Conservation (phyloP, 164 flowering plant genomes). For the Vitis amurensis region DNA sequence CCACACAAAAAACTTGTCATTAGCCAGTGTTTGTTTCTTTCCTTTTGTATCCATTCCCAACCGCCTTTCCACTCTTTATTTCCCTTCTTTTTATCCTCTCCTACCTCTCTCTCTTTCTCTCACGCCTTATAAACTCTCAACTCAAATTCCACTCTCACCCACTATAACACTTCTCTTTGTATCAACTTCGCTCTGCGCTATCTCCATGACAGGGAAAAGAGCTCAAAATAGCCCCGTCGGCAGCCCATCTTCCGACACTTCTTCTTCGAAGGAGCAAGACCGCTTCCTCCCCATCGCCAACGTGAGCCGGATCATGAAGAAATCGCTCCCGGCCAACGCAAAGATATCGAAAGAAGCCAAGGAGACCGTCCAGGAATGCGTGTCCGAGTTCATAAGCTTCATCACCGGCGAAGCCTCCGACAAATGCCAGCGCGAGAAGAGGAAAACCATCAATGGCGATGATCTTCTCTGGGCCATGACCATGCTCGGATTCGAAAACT, state of each 20-base stretch:
- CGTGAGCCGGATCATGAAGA: conserved; percentile 48
- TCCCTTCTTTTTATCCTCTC: not conserved
- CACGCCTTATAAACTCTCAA: not conserved
- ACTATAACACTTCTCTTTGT: no score
- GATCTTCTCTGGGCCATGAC: conserved; percentile 55
- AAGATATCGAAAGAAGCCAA: conserved; percentile 51
- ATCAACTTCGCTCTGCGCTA: no score
- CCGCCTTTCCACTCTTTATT: conserved; percentile 27
- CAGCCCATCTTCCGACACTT: conserved; percentile 29
- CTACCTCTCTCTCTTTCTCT: not conserved
- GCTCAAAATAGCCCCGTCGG: conserved; percentile 21
- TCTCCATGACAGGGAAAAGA: conserved; percentile 28
- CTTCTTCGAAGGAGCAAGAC: conserved; percentile 33
- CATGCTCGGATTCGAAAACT: conserved; percentile 45
- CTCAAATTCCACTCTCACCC: no score
- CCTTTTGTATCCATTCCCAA: conserved; percentile 30
- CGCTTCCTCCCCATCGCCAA: conserved; percentile 50
- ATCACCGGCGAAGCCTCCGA: conserved; percentile 51
- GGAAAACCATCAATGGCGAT: conserved; percentile 45
- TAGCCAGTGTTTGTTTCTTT: not conserved
- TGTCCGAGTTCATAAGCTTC: conserved; percentile 57
- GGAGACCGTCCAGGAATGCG: conserved; percentile 52
- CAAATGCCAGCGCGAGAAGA: conserved; percentile 48
- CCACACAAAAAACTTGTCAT: no score
- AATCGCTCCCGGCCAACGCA: conserved; percentile 39